Conservation (phyloP, 106 monocot species). For the Dendrobium officinale region DNA sequence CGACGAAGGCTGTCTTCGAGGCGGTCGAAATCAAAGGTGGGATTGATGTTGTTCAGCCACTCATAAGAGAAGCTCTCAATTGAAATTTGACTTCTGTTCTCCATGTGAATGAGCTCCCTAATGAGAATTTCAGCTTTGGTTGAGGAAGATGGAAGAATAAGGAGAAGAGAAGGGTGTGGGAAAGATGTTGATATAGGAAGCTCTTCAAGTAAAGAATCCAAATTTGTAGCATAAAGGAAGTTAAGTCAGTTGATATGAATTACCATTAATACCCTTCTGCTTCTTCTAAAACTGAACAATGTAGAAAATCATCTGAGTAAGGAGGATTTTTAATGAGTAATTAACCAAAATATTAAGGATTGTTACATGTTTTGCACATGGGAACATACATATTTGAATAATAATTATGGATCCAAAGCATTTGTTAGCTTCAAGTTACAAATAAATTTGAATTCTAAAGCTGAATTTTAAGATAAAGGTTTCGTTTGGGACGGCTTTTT, state of each 20-base stretch:
- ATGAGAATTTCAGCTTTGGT: not conserved
- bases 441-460: too few relatives aligned
- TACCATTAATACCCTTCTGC: not conserved
- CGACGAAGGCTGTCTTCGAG: slow-evolving; percentile 9
- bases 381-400: too few relatives aligned
- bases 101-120: slow-evolving; percentile 17
- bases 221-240: not conserved
- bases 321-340: too few relatives aligned
- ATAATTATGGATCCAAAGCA: too few relatives aligned
- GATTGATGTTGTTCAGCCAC: slow-evolving; percentile 36
- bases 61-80: slow-evolving; percentile 45
- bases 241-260: not conserved
- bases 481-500: too few relatives aligned
- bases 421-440: too few relatives aligned
- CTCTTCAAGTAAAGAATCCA: not conserved
- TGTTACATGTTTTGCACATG: too few relatives aligned
- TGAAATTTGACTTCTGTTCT: slow-evolving; percentile 1
- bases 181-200: too few relatives aligned
- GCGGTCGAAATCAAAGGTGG: slow-evolving; percentile 3
- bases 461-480: too few relatives aligned
- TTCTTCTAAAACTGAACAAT: not conserved
- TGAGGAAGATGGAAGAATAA: not conserved
- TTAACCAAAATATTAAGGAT: too few relatives aligned
- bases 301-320: too few relatives aligned
- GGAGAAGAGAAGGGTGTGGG: not conserved